Conservation (phyloP, 2,329 filamentous ascomycete genomes). For the Aspergillus oerlinghausenensis region DNA sequence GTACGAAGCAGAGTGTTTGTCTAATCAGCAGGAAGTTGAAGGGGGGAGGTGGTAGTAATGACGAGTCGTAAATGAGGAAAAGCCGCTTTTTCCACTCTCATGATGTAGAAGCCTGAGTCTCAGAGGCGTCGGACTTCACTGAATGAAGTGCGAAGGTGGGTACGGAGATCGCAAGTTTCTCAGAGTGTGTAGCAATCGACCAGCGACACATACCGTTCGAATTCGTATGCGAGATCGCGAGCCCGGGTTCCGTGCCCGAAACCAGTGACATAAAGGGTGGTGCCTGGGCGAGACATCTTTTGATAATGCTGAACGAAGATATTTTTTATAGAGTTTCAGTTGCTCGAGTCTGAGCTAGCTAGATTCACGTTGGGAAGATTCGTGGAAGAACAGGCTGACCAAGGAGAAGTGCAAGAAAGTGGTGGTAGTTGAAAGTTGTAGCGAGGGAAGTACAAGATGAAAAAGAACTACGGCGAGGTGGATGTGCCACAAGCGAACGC, state of each 20-base stretch:
- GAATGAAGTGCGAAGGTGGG: slow-evolving; percentile 33
- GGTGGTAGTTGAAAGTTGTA: neutral
- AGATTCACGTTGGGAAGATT: neutral
- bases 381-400: neutral
- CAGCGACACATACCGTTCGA: slow-evolving; percentile 95
- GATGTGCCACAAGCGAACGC: neutral
- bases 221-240: slow-evolving; percentile 99
- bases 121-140: slow-evolving; percentile 24
- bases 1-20: slow-evolving; percentile 5
- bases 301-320: too few species aligned
- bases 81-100: slow-evolving; percentile 8
- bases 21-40: neutral
- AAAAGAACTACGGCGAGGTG: neutral
- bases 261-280: slow-evolving; percentile 96
- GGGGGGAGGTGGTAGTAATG: neutral
- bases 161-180: slow-evolving; percentile 32
- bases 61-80: slow-evolving; percentile 4
- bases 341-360: neutral
- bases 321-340: neutral
- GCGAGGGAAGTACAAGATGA: neutral
- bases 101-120: neutral
- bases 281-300: slow-evolving; percentile 83
- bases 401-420: neutral
- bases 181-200: slow-evolving; percentile 39
- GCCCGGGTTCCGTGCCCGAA: slow-evolving; percentile 98